Evolutionary conservation across 179 eudicot species (phyloP).

Genomic region (Sideroxylon spinosum): DNA sequence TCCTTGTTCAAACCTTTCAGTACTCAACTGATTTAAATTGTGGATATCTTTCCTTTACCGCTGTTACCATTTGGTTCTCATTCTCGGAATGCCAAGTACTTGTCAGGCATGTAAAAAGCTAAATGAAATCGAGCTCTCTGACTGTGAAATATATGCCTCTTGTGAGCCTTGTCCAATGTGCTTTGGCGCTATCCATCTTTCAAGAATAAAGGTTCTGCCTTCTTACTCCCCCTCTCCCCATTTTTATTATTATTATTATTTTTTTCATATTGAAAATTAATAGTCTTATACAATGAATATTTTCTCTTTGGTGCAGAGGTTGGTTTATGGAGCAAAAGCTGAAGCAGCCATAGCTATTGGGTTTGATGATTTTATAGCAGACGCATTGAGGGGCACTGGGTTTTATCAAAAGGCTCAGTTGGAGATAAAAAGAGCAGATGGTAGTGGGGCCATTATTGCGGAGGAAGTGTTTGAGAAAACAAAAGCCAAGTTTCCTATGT

Average conservation of each 20-base stretch:
- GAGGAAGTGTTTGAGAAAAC: constrained; percentile 96
- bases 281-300: neutral
- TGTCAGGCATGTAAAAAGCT: constrained; percentile 90
- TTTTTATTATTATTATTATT: too few relatives aligned
- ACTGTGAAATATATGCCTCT: constrained; percentile 87
- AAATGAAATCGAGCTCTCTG: constrained; percentile 62
- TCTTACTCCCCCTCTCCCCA: too few relatives aligned
- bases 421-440: constrained; percentile 92
- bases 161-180: constrained; percentile 97
- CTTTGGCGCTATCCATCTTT: constrained; percentile 86
- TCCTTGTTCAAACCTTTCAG: neutral
- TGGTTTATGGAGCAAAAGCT: constrained; percentile 94
- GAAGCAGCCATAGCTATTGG: constrained; percentile 95
- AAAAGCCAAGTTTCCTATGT: constrained; percentile 68
- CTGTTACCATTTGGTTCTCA: constrained; percentile 8
- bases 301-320: constrained; percentile 43
- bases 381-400: constrained; percentile 91
- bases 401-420: constrained; percentile 77
- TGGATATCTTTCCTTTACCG: neutral
- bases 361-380: constrained; percentile 83
- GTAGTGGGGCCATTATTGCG: constrained; percentile 62
- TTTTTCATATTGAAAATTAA: too few relatives aligned
- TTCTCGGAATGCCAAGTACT: neutral
- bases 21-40: neutral
- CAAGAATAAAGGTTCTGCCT: constrained; percentile 60